phyloP scores from a whole-genome alignment of 371 early-diverging fungal genomes.

The Actinomortierella wolfii region DNA sequence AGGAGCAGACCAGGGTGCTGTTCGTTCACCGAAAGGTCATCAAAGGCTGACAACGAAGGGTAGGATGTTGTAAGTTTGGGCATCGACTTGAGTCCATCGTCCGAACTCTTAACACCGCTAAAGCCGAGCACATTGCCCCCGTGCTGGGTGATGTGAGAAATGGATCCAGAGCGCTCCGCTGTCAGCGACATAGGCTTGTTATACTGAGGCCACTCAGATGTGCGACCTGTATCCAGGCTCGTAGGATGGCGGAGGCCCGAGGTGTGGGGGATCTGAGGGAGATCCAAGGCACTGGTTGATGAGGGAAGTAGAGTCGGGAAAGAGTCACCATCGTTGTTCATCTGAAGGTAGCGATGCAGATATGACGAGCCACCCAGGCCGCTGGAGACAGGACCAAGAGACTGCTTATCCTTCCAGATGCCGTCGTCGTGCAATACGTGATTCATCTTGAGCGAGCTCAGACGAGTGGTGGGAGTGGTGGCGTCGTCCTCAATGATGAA shows the following conservation, averaged over 20 bases:
- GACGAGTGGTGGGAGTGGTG: conserved; percentile 15
- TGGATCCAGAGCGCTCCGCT: conserved; percentile 15
- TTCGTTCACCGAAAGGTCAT: conserved; percentile 18
- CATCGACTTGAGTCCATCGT: conserved; percentile 24
- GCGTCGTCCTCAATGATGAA: conserved; percentile 37
- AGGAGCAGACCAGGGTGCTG: conserved; percentile 9
- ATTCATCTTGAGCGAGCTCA: conserved; percentile 29
- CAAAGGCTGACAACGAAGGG: conserved; percentile 27
- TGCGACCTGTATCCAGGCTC: conserved; percentile 50
- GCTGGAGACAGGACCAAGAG: conserved; percentile 23
- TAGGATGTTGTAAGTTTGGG: conserved; percentile 36
- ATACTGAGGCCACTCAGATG: conserved; percentile 57
- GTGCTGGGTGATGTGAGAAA: conserved; percentile 14
- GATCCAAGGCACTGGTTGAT: conserved; percentile 51
- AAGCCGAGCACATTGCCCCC: conserved; percentile 19
- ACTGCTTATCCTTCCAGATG: conserved; percentile 41
- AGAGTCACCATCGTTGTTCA: conserved; percentile 42
- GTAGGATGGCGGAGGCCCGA: conserved; percentile 44
- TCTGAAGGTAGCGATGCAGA: conserved; percentile 45
- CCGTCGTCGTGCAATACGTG: conserved; percentile 37
- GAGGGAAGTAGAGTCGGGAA: conserved; percentile 47
- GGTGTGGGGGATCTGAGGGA: conserved; percentile 45
- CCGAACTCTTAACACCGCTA: conserved; percentile 14
- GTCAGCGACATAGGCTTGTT: conserved; percentile 14
- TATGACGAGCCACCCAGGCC: conserved; percentile 36